Evolutionary conservation across 306 rosid species (phyloP), one percentile per base, ranked within the genome.

Genomic region (Quercus dentata): DNA sequence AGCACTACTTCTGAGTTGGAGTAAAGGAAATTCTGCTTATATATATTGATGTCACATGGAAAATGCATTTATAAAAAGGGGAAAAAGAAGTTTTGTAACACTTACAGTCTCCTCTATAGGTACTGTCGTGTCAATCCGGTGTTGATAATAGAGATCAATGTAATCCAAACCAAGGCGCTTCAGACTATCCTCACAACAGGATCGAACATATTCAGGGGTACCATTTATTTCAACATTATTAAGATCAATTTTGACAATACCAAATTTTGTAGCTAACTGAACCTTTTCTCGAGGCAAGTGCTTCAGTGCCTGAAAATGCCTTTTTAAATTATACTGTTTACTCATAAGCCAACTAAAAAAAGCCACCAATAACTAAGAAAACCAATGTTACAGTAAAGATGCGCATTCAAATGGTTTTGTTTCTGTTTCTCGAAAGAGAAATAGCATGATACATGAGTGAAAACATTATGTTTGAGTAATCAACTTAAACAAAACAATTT

Each of bases 131-230:
- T 94, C 97, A 13, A 85, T 33, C n/a, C 97, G 89, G 83, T 94
- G 99, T 82, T 90, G 95, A 80, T 92, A 92, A 73, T 90, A 92
- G 55, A 94, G 91, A 79, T 94, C 97, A n/a, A 92, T 92, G 86
- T 84, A 92, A 18, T 89, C 87, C 0, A 94, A 83, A 11, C 81
- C 91, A 33, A 94, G 99, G 27, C 97, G 91, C 57, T 84, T 86
- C 25, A 94, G 89, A 56, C 99, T 94, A 69, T 81, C 87, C 87
- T 90, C 95, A 51, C 95, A 87, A 65, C 92, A 87, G n/a, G 89
- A 81, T 20, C 99, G 86, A 49, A 89, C 95, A 79, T 94, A 94
- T 55, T 91, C 90, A 21, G 99, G 97, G 27, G 83, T 88, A 54
- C 99, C 99, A 0, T 84, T 89, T 9, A 94, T 89, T 28, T 57